Base-by-base conservation (phyloP, 352 stramenopile species). In the Globisporangium cystogenes region DNA sequence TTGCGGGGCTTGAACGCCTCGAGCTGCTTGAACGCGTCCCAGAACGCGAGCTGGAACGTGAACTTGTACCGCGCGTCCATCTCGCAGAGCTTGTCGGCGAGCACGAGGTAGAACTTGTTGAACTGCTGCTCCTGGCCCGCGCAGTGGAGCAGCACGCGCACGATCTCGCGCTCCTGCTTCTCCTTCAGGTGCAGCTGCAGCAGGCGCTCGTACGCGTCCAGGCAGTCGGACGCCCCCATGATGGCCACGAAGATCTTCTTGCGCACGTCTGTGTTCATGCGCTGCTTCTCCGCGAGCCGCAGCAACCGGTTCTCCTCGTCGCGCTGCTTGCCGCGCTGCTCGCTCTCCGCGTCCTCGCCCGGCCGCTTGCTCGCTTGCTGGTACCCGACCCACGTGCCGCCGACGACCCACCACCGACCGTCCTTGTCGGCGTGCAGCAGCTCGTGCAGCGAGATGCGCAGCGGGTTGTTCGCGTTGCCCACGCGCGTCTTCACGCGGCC, bases 241-340 rank as follows among this genome's bases (percentile, higher is more conserved):
- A 99, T 92, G 27, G 96, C 96, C 51, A 97, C 96, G 64, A 99
- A 99, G 51, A 98, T 98, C 37, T 94, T 84, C 56, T 95, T 86
- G 42, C 95, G 90, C 26, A 96, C 73, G 58, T 98, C 80, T 27
- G 95, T 98, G 63, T 99, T 99, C 96, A 99, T 99, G 57, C 94
- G 90, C 67, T 98, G 92, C 65, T 97, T 98, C 23, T 94, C 81
- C 33, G 96, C 96, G 24, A 98, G 72, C 43, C 92, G 74, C 15
- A 98, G 49, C 12, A 99, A 65, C 36, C 65, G 77, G 57, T 70
- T 95, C 14, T 72, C 76, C 64, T 77, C 64, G 41, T 65, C 64
- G 24, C 50, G 60, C 23, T 70, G 20, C 48, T 58, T 63, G 16
- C 49, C 37, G 24, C 64, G 40, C 39, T n/a, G 37, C 6, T 53